phyloP scores from a whole-genome alignment of 345 rosid species.

The Camelina laxa region DNA sequence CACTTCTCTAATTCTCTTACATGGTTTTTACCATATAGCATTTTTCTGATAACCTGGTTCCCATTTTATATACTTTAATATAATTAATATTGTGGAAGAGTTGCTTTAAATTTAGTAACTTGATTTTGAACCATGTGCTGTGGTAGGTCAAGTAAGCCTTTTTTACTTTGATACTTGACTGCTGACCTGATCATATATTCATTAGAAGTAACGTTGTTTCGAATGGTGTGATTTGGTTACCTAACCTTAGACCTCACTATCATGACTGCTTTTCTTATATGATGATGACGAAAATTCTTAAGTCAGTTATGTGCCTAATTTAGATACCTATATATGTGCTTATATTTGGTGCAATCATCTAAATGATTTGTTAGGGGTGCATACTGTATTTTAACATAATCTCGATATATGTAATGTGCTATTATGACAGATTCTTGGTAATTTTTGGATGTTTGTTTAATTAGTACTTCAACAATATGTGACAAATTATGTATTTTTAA shows the following conservation, averaged over 20 bases:
- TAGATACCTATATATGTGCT: not conserved
- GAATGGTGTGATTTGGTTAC: not conserved
- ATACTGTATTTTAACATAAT: not conserved
- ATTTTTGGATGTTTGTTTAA: not conserved
- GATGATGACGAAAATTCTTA: not conserved
- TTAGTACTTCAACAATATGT: too few relatives aligned
- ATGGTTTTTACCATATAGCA: not conserved
- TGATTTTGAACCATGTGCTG: not conserved
- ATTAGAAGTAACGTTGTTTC: not conserved
- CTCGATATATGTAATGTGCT: not conserved
- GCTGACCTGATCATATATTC: not conserved
- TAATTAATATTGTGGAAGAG: not conserved
- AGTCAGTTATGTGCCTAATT: not conserved
- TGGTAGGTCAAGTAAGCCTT: not conserved
- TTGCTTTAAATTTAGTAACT: not conserved
- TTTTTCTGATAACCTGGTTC: not conserved
- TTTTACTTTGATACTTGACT: not conserved
- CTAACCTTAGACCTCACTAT: not conserved
- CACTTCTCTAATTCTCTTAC: not conserved
- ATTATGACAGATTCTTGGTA: not conserved
- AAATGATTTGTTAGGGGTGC: not conserved
- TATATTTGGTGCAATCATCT: not conserved
- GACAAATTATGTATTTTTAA: not conserved
- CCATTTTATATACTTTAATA: not conserved
- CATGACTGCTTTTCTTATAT: not conserved